Evolutionary conservation across 176 grass and related monocot species (phyloP), one percentile per base, ranked within the genome.

Genomic region (Ampelocalamus luodianensis): DNA sequence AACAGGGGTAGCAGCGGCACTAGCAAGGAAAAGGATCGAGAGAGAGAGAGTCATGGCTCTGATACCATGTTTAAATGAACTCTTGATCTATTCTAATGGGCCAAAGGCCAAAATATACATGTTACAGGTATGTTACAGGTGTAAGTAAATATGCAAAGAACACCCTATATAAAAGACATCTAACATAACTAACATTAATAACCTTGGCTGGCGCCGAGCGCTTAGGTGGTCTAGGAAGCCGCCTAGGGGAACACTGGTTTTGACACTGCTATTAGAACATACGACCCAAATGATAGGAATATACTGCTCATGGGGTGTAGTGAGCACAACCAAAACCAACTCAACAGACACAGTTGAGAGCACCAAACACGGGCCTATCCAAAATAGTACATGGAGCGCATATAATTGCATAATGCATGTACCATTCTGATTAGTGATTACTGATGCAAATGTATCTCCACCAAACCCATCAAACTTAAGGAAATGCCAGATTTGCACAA

Each of bases 401-500:
- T 44, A 8, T 11, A n/a, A 55, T 13, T 55, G 38, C 16, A n/a
- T 69, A 55, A 13, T 55, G 38, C 16, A n/a, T 69, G 24, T 32
- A 59, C 17, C 37, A 68, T 77, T 68, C 58, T 39, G 27, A 18
- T 39, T 71, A 59, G 51, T 78, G 20, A 61, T 39, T 71, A 59
- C 51, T 78, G 20, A 61, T 13, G 23, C 29, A 65, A 70, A 81
- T 15, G 39, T 2, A 79, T 50, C 22, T 66, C 18, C 32, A 80
- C 50, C 26, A 56, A 73, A 60, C 5, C 5, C 44, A 74, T 48
- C 61, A 26, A 53, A 87, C 49, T 46, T 74, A 18, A 78, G 61
- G 77, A 58, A 75, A 24, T 69, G 26, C 53, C 37, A 78, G 76
- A 69, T 51, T 59, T 83, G 73, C 54, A 77, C 72, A 66, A 54